phyloP scores from a whole-genome alignment of 2,329 filamentous ascomycete genomes.

The Trichoderma asperellum region DNA sequence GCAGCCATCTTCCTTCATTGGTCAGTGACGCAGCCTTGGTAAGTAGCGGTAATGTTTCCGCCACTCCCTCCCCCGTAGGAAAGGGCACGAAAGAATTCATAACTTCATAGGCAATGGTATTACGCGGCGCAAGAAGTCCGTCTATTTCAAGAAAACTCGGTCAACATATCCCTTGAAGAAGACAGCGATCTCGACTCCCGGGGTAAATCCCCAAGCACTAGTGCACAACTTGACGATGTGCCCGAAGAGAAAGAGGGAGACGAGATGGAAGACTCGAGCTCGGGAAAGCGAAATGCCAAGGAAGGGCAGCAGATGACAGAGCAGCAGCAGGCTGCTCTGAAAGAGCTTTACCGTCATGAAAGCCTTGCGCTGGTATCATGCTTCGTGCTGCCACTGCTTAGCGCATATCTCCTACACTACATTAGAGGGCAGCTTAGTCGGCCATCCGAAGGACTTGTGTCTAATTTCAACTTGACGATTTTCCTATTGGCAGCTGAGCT shows the following conservation, averaged over 20 bases:
- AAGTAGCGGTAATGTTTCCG: conserved; percentile 36
- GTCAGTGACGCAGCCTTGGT: conserved; percentile 91
- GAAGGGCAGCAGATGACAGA: conserved; percentile 26
- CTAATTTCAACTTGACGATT: conserved; percentile 89
- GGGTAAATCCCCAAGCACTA: conserved; percentile 31
- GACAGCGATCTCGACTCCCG: conserved; percentile 47
- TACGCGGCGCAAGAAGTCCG: conserved; percentile 68
- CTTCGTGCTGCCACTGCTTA: conserved; percentile 75
- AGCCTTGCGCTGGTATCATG: conserved; percentile 74
- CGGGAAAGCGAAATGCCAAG: conserved; percentile 1
- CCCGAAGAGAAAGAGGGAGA: conserved; percentile 48
- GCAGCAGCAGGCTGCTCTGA: conserved; percentile 49
- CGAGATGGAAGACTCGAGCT: conserved; percentile 29
- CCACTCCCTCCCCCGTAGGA: background rate
- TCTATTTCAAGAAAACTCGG: conserved; percentile 52
- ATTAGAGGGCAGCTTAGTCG: conserved; percentile 80
- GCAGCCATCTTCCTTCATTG: conserved; percentile 89
- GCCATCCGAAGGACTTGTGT: conserved; percentile 84
- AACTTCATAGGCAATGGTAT: conserved; percentile 69
- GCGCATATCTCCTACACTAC: conserved; percentile 81
- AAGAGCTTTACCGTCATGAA: conserved; percentile 76
- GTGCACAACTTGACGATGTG: conserved; percentile 46
- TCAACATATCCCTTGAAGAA: conserved; percentile 50
- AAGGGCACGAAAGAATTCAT: background rate
- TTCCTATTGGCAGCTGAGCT: conserved; percentile 88